phyloP scores from a whole-genome alignment of 345 rosid species.

The Alliaria petiolata region DNA sequence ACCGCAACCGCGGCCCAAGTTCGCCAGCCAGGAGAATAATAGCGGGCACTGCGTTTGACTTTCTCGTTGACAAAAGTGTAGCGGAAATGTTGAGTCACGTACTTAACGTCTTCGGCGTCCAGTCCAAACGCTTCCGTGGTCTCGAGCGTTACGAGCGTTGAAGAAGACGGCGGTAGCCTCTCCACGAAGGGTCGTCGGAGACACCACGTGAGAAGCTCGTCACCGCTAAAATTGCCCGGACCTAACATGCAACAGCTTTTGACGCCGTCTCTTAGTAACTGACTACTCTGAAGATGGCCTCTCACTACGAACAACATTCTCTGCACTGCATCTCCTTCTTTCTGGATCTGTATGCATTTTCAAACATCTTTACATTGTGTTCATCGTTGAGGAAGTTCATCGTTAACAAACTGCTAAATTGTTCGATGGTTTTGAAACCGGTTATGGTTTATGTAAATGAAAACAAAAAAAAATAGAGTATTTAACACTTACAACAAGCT shows the following conservation, averaged over 20 bases:
- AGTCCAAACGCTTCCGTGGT: constrained; percentile 94
- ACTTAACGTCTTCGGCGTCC: constrained; percentile 82
- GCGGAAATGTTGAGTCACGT: constrained; percentile 91
- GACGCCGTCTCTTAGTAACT: constrained; percentile 75
- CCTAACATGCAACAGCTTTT: constrained; percentile 95
- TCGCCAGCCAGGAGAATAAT: constrained; percentile 95
- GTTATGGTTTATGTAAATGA: not conserved
- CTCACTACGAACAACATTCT: constrained; percentile 95
- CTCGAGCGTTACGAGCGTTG: constrained; percentile 74
- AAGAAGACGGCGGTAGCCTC: constrained; percentile 80
- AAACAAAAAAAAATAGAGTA: not conserved
- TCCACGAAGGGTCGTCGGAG: constrained; percentile 85
- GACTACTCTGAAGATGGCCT: constrained; percentile 97
- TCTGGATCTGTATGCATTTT: constrained; percentile 50
- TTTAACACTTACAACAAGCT: too few relatives aligned
- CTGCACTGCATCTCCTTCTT: constrained; percentile 94
- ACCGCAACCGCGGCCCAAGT: constrained; percentile 97
- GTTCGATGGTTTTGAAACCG: not conserved
- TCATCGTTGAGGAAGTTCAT: too few relatives aligned
- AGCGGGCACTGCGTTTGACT: constrained; percentile 90
- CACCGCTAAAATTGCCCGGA: constrained; percentile 96
- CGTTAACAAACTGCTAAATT: not conserved
- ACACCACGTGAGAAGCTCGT: constrained; percentile 95
- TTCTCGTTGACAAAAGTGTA: constrained; percentile 89
- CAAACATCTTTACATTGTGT: not conserved